Evolutionary conservation across 1,284 basidiomycete species (phyloP).

Genomic region (Cryptococcus amylolentus): DNA sequence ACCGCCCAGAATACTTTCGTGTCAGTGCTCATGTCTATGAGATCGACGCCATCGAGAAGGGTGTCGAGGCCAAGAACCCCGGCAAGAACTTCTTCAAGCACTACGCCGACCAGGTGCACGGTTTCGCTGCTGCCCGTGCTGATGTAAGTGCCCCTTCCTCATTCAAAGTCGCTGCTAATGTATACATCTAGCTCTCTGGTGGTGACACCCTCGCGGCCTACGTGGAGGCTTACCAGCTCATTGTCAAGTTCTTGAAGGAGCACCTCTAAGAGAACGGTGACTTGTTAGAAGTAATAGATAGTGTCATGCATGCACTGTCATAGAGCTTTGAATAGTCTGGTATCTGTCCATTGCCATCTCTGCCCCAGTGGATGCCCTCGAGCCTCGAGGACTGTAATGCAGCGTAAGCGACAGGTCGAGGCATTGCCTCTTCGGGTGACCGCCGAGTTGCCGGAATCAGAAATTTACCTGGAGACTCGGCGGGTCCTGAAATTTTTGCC

Average conservation of each 20-base stretch:
- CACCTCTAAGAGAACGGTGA: no score
- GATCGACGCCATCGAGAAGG: constrained; percentile 38
- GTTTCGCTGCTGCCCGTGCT: constrained; percentile 50
- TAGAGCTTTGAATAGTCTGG: no score
- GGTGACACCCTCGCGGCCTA: constrained; percentile 23
- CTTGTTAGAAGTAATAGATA: no score
- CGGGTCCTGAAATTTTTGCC: not conserved
- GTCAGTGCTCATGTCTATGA: not conserved
- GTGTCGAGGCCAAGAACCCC: constrained; percentile 40
- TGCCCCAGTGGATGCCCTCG: no score
- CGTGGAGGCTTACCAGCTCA: constrained; percentile 24
- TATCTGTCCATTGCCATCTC: no score
- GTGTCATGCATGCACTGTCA: no score
- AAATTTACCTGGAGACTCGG: not conserved
- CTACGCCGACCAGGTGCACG: constrained; percentile 47
- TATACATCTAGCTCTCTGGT: constrained; percentile 18
- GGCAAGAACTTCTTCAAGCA: constrained; percentile 47
- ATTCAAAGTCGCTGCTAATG: not conserved
- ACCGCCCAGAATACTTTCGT: not conserved
- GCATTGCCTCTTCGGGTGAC: no score
- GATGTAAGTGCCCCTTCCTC: constrained; percentile 31
- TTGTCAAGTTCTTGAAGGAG: constrained; percentile 29
- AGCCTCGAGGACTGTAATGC: no score
- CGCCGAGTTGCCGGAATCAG: not conserved
- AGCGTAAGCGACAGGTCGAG: no score